phyloP scores from a whole-genome alignment of 2,329 filamentous ascomycete genomes.

The Diaporthe vexans region DNA sequence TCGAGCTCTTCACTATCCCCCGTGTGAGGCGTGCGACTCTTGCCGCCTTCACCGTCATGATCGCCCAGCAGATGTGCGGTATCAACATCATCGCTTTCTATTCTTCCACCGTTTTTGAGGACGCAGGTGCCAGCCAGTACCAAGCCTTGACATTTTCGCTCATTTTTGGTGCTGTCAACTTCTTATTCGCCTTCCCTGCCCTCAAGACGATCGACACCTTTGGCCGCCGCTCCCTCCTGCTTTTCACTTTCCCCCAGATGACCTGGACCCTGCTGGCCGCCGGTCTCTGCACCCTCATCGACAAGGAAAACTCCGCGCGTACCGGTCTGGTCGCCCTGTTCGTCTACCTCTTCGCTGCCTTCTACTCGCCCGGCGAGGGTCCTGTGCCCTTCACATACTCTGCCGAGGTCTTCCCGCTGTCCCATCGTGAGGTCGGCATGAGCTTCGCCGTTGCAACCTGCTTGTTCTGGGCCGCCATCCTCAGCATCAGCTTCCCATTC shows the following conservation, averaged over 20 bases:
- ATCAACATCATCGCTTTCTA: constrained; percentile 68
- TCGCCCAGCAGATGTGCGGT: constrained; percentile 73
- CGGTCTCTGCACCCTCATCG: constrained; percentile 66
- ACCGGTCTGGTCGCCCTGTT: constrained; percentile 66
- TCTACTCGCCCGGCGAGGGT: constrained; percentile 65
- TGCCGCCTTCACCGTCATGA: constrained; percentile 78
- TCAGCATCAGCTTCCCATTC: constrained; percentile 73
- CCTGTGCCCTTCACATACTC: constrained; percentile 79
- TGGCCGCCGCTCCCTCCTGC: constrained; percentile 71
- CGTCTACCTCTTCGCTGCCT: constrained; percentile 49
- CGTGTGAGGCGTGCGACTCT: constrained; percentile 73
- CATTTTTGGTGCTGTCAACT: constrained; percentile 69
- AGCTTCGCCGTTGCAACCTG: constrained; percentile 77
- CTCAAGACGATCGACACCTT: constrained; percentile 78
- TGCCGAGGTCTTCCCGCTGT: constrained; percentile 79
- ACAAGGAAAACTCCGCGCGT: constrained; percentile 42
- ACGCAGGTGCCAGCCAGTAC: constrained; percentile 55
- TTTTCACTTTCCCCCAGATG: constrained; percentile 77
- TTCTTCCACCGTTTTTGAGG: constrained; percentile 60
- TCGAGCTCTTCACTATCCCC: constrained; percentile 71
- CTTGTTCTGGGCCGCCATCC: constrained; percentile 70
- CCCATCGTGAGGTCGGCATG: constrained; percentile 81
- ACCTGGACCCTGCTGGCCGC: constrained; percentile 70
- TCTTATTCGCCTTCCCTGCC: constrained; percentile 76
- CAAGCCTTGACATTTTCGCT: constrained; percentile 58